phyloP scores from a whole-genome alignment of 1,284 basidiomycete genomes.

The Microbotryomycetes sp. region DNA sequence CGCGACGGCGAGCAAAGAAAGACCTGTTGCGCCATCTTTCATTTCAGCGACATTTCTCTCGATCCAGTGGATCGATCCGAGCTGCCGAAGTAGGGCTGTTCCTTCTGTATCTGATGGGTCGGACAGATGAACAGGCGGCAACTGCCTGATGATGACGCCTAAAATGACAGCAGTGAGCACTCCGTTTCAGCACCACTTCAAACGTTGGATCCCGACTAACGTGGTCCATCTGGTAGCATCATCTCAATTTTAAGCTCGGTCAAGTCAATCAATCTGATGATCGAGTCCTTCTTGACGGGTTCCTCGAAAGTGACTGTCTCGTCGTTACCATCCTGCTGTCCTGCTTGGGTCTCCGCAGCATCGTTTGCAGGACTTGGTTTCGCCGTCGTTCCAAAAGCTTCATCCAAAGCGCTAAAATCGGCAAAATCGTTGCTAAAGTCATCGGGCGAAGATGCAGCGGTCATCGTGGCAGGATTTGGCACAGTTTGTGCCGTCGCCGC shows the following conservation, averaged over 20 bases:
- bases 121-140: neutral
- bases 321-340: neutral
- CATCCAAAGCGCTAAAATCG: conserved; percentile 3
- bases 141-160: neutral
- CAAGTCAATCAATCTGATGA: conserved; percentile 11
- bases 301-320: neutral
- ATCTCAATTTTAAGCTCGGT: conserved; percentile 25
- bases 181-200: neutral
- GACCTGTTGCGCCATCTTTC: neutral
- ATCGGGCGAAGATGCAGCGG: neutral
- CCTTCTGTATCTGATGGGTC: neutral
- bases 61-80: neutral
- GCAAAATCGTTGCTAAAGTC: conserved; percentile 1
- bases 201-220: conserved; percentile 1
- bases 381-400: neutral
- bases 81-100: neutral
- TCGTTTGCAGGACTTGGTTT: neutral
- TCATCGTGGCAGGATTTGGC: too few species aligned
- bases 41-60: neutral
- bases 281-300: neutral
- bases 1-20: neutral
- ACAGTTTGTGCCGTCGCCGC: neutral
- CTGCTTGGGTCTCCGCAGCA: neutral
- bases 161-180: neutral
- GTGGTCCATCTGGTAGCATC: conserved; percentile 10